Base-by-base conservation (phyloP, 306 rosid genomes). In the Quillaja saponaria region DNA sequence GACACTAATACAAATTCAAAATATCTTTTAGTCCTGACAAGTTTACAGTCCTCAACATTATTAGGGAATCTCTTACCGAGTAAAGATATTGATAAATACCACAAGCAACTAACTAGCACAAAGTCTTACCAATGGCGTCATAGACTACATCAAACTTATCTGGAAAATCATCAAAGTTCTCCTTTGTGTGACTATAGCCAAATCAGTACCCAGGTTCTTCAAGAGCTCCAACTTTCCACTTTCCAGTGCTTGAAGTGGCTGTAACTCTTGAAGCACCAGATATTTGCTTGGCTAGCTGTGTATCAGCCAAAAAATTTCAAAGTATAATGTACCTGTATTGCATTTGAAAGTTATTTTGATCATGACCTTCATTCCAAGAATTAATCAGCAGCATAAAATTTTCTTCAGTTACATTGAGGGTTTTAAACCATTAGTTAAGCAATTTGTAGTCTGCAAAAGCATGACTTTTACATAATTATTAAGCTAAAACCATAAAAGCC, bases 231-330 rank as follows among this genome's bases (percentile, higher is more conserved):
- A 62, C 34, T 92, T 74, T 60, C 86, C 80, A 62, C 34, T 92
- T 74, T 60, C 86, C 80, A 12, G 91, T 83, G 85, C 96, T 89
- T 31, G 95, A 55, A 58, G 99, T 92, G 64, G 99, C 96, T 12
- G 87, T 95, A 13, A 92, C 83, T 81, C 79, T 81, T 40, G 95
- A 84, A 62, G 99, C 99, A 17, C 99, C 96, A 65, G 86, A 89
- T 11, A 92, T 96, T 58, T 92, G 87, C 72, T 86, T 92, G 21
- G 95, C 99, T 55, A 92, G 75, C 99, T 92, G 76, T 34, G 62
- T 48, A 20, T 40, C 8, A 25, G 6, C 40, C 46, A 5, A 13
- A 1, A 31, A 13, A 15, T 1, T 1, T 2, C n/a, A 51, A 41
- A 18, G 11, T 2, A 15, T 0, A 54, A 54, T 8, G 21, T 34